Conservation (phyloP, 495 filamentous ascomycete species). For the Podospora appendiculata region DNA sequence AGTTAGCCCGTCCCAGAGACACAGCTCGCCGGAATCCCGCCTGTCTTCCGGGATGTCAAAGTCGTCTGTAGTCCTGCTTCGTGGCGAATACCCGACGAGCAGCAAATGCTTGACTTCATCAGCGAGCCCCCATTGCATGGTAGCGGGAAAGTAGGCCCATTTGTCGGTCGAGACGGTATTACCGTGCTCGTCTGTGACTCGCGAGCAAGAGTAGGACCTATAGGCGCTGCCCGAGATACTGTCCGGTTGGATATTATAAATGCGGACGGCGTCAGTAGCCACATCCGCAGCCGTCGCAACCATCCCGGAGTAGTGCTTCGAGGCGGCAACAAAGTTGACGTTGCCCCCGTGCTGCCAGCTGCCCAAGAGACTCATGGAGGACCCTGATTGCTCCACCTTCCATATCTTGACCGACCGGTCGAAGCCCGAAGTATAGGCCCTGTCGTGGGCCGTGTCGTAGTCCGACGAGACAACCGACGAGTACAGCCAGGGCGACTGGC, state of each 20-base stretch:
- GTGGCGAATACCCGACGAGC: conserved; percentile 68
- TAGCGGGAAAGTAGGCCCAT: conserved; percentile 60
- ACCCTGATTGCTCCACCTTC: conserved; percentile 36
- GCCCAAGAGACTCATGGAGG: conserved; percentile 31
- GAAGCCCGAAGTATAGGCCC: conserved; percentile 71
- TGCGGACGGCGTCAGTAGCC: conserved; percentile 36
- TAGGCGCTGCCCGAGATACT: conserved; percentile 25
- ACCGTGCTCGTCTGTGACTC: conserved; percentile 35
- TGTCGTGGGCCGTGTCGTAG: conserved; percentile 50
- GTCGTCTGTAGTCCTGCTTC: conserved; percentile 41
- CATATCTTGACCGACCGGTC: conserved; percentile 77
- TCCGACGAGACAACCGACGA: conserved; percentile 69
- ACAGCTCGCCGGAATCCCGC: conserved; percentile 57
- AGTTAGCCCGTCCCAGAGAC: conserved; percentile 57
- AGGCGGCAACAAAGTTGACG: conserved; percentile 65
- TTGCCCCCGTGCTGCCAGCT: conserved; percentile 57
- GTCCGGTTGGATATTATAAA: conserved; percentile 34
- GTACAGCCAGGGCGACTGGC: conserved; percentile 63
- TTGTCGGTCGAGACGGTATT: conserved; percentile 35
- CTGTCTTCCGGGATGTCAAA: conserved; percentile 46
- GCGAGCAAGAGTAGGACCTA: conserved; percentile 36
- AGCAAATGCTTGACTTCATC: conserved; percentile 47
- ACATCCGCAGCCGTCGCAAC: conserved; percentile 48
- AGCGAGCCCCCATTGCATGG: conserved; percentile 62
- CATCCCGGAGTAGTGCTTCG: conserved; percentile 31